Base-by-base conservation (phyloP, 441 rosid species). In the Syzygium syzygioides region DNA sequence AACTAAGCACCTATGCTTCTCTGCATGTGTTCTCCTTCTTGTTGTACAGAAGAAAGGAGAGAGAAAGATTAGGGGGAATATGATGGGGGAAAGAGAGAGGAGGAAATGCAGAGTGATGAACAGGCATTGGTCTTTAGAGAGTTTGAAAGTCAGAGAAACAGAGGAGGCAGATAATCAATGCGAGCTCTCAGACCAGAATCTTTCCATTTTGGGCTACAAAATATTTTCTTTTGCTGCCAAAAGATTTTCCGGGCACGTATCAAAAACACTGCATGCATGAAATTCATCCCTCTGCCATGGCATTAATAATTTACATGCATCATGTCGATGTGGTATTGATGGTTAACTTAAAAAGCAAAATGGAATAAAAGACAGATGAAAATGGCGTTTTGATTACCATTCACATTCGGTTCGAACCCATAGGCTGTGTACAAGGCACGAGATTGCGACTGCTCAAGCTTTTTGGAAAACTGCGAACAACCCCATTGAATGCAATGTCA, bases 381-480 rank as follows among this genome's bases (percentile, higher is more conserved):
- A 64, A 64, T 15, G 41, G 79, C 18, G 41, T 18, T 60, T 32
- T 18, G 10, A n/a, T 32, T 17, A 9, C 25, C 25, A 18, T 0
- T 0, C 1, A 30, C 0, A 9, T 66, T 32, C 1, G 41, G 41
- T 66, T 66, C 25, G 41, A 30, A 66, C 1, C 17, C 45, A 66
- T 1, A 32, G 79, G 3, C 76, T 32, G 1, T 8, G 3, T 1
- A 30, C 76, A 0, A 66, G 23, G 76, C 23, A 30, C 7, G 6
- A 64, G 2, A 28, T 28, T 30, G 3, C 41, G 3, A 66, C 41
- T 8, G 25, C 76, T 30, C 34, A 13, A 17, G 41, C 30, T 17
- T 66, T 66, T 66, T 1, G 0, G 41, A 0, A 0, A 59, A 59
- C 66, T 59, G 1, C 8, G 11, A 1, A 1, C 79, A 32, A 17